phyloP scores from a whole-genome alignment of 192 early-diverging fungal genomes.

The Mortierella alpina region DNA sequence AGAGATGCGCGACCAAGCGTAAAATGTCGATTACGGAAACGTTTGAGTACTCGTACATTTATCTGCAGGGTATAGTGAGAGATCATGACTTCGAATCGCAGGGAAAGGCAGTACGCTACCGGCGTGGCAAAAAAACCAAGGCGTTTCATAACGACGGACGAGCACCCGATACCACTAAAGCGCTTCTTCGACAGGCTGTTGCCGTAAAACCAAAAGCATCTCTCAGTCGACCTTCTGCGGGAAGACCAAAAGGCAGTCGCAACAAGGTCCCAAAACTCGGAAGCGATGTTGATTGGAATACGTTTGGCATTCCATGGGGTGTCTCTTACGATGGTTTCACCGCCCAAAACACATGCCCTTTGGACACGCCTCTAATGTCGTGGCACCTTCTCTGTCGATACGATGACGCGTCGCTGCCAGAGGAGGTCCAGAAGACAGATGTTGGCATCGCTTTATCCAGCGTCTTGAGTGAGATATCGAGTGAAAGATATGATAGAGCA shows the following conservation, averaged over 20 bases:
- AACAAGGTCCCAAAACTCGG: constrained; percentile 19
- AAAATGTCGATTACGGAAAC: constrained; percentile 1
- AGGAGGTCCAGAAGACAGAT: neutral
- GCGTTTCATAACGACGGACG: neutral
- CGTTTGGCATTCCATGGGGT: constrained; percentile 35
- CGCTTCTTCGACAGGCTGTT: neutral
- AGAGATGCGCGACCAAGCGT: neutral
- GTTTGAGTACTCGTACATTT: neutral
- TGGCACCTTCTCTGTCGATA: constrained; percentile 11
- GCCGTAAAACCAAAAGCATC: neutral
- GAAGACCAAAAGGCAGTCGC: constrained; percentile 3
- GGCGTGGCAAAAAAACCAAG: too few species aligned
- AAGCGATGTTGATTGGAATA: constrained; percentile 9
- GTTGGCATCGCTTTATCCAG: constrained; percentile 1
- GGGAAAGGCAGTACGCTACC: too few species aligned
- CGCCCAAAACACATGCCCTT: constrained; percentile 18
- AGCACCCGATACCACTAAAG: neutral
- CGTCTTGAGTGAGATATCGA: neutral
- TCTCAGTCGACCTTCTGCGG: neutral
- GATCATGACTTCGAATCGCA: too few species aligned
- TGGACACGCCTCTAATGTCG: constrained; percentile 22
- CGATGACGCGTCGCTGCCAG: neutral
- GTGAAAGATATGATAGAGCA: constrained; percentile 6
- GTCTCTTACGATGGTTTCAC: neutral
- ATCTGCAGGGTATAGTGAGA: too few species aligned